These are phyloP conservation scores for Fusarium poae DNA, from an alignment of 2,329 filamentous ascomycete species.

Conservation along the genomic window DNA sequence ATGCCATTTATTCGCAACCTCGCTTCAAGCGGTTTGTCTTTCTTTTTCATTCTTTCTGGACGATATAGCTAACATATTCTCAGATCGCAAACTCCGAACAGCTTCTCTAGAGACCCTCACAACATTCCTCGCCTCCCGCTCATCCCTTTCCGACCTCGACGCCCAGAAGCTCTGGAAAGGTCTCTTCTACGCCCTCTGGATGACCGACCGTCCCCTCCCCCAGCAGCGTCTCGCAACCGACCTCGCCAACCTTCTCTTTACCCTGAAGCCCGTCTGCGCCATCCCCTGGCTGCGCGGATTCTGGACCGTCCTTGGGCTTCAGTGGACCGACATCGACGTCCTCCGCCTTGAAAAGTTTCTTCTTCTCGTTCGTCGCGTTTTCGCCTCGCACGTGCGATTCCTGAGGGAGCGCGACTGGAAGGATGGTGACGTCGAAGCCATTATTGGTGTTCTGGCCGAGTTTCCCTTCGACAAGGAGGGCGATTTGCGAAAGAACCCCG, in stretches of 20 bases:
- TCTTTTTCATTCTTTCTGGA: background rate
- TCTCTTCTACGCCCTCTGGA: slow-evolving; percentile 93
- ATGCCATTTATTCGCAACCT: slow-evolving; percentile 86
- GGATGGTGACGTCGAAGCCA: slow-evolving; percentile 49
- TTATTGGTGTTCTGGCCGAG: slow-evolving; percentile 49
- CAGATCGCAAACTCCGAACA: slow-evolving; percentile 83
- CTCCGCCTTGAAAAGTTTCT: slow-evolving; percentile 94
- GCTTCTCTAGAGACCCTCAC: slow-evolving; percentile 82
- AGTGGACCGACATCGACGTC: slow-evolving; percentile 81
- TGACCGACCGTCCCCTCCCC: slow-evolving; percentile 88
- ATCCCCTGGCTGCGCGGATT: slow-evolving; percentile 71
- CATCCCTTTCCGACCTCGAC: slow-evolving; percentile 74
- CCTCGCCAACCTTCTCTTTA: slow-evolving; percentile 75
- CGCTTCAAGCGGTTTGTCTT: slow-evolving; percentile 79
- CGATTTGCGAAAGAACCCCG: slow-evolving; percentile 73
- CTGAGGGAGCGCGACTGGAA: slow-evolving; percentile 53
- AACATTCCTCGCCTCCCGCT: slow-evolving; percentile 77
- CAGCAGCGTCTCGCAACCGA: slow-evolving; percentile 87
- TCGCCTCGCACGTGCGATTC: slow-evolving; percentile 76
- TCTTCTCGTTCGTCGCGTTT: slow-evolving; percentile 81
- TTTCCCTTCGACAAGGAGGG: slow-evolving; percentile 55
- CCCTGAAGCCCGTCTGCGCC: slow-evolving; percentile 64
- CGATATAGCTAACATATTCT: slow-evolving; percentile 8
- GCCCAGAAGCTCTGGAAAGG: slow-evolving; percentile 94
- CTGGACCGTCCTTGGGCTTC: slow-evolving; percentile 76